Evolutionary conservation across 345 rosid genomes (phyloP).

Genomic region (Eucalyptus cloeziana): DNA sequence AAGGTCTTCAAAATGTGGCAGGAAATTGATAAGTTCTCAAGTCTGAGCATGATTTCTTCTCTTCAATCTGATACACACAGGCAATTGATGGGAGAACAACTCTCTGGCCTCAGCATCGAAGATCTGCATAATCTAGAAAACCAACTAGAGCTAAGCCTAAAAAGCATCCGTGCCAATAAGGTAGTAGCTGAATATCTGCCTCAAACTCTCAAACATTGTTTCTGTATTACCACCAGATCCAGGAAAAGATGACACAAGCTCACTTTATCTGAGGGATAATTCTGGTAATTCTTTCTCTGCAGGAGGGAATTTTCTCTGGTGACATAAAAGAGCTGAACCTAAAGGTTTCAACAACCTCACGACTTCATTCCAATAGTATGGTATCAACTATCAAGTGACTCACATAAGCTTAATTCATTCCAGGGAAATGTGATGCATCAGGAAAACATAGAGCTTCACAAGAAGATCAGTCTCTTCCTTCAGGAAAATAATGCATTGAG

Average conservation of each 20-base stretch:
- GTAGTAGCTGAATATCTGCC: constrained; percentile 10
- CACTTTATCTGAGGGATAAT: not conserved
- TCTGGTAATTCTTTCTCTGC: not conserved
- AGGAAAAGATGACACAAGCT: not conserved
- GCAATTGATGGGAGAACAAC: constrained; percentile 77
- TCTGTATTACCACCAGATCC: not conserved
- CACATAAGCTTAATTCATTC: constrained; percentile 4
- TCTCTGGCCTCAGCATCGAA: constrained; percentile 35
- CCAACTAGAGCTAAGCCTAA: constrained; percentile 43
- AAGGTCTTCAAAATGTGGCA: not conserved
- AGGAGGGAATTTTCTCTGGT: constrained; percentile 52
- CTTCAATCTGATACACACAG: constrained; percentile 3
- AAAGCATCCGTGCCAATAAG: constrained; percentile 48
- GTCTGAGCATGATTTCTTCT: not conserved
- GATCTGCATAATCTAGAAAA: constrained; percentile 50
- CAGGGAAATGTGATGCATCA: constrained; percentile 51
- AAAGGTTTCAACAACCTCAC: constrained; percentile 20
- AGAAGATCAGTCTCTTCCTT: constrained; percentile 49
- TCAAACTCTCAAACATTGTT: not conserved
- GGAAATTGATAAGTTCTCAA: not conserved
- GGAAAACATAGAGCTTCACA: constrained; percentile 55
- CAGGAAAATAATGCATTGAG: constrained; percentile 29
- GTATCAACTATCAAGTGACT: not conserved
- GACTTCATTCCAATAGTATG: not conserved
- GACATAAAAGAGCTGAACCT: constrained; percentile 43